Evolutionary conservation across 371 early-diverging fungal genomes (phyloP), one percentile per base, ranked within the genome.

Genomic region (Coelomomyces lativittatus): DNA sequence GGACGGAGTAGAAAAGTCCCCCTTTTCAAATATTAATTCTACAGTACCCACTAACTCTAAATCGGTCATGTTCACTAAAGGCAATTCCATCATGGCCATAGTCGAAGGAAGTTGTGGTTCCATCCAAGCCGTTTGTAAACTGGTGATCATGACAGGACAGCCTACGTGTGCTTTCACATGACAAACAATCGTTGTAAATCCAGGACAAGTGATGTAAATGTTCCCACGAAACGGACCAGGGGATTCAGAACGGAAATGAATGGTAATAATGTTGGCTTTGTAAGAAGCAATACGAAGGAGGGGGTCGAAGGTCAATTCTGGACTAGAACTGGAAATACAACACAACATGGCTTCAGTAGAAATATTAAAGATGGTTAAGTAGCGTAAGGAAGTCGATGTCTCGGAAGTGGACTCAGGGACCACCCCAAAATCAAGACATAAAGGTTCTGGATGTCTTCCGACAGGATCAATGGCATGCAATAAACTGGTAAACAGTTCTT

Each of bases 361-460:
- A 15, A 67, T 53, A 45, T 73, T 73, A 56, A 73, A 55, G 10
- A 73, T 45, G 1, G 74, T 70, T 23, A 73, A 43, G 51, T 66
- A 67, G n/a, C 72, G 44, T 33, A 44, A 33, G 34, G 34, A 33
- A 33, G n/a, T 33, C 34, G 34, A 33, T n/a, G 14, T 14, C 2
- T 4, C 9, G 5, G 37, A 37, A 21, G 5, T 37, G 39, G n/a
- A 28, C 27, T 8, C 26, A 1, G n/a, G 19, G n/a, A 44, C 11
- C 8, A 44, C 5, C 14, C 28, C 44, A 6, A 28, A 27, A 0
- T 28, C 44, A n/a, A 28, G 11, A 1, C 12, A 11, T 11, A 27
- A 4, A 23, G 23, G 28, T 12, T 44, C 26, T 1, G 32, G 14
- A 6, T 34, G 44, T 11, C 28, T 31, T 23, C 28, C 44, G 7